Base-by-base conservation (phyloP, 2,329 filamentous ascomycete genomes). In the Coniochaeta prunicola region DNA sequence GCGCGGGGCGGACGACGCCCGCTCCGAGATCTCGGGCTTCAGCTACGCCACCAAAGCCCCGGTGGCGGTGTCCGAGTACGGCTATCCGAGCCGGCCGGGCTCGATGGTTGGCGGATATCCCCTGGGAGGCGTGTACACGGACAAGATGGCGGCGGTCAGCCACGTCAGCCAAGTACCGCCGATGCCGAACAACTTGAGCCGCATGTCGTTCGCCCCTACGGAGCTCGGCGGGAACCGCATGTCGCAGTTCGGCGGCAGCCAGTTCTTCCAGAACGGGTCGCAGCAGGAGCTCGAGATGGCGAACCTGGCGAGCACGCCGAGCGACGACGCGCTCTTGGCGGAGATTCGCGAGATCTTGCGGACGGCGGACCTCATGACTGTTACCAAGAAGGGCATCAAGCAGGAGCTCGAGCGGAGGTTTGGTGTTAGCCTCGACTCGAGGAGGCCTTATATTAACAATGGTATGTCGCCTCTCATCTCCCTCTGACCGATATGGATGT, bases 301-400 rank as follows among this genome's bases (percentile, higher is more conserved):
- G 7, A 89, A 90, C 67, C 80, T 96, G 66, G 80, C 83, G 8
- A 85, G 88, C 59, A 76, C 97, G 69, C 94, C 94, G 0, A 90
- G 82, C 62, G 94, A 99, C 66, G 94, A 99, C 69, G 89, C 91
- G 12, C 80, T 99, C 56, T 78, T 99, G 62, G 88, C 91, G 0
- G 94, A 99, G 80, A 99, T 99, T 67, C 85, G 94, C 57, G 92
- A 97, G 69, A 96, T 99, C 63, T 78, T 99, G 62, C 84, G 87
- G 66, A 96, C 89, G 13, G 92, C 92, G 1, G 94, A 99, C 75
- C 77, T 99, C 69, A 99, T 99, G 94, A 92, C 85, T 4, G 91
- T 99, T 48, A 99, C 94, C 64, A 99, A 99, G 86, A 99, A 99
- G 85, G 91, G 90, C 67, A 90, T 99, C 75, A 97, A 97, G 82